These are phyloP conservation scores for Neonectria coccinea DNA, from an alignment of 2,329 filamentous ascomycete genomes.

Conservation along the genomic window DNA sequence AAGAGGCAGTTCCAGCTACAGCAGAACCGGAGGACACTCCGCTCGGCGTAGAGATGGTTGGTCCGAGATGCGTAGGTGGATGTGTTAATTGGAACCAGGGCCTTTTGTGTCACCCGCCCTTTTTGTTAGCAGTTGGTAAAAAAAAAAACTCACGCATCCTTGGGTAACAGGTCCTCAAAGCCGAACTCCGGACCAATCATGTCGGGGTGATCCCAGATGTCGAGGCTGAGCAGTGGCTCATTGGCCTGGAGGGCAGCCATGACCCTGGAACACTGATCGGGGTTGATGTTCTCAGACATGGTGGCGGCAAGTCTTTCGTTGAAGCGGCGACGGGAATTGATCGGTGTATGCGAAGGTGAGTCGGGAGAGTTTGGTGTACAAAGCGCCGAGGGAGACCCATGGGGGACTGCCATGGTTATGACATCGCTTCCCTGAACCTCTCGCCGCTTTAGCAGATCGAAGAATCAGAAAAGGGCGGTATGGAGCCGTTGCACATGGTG, in stretches of 20 bases:
- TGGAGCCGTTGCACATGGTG: background rate
- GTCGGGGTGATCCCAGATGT: conserved; percentile 1
- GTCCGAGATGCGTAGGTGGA: too few relatives aligned
- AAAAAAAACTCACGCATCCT: conserved; percentile 17
- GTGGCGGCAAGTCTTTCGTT: conserved; percentile 1
- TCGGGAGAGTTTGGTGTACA: background rate
- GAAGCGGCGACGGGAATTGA: conserved; percentile 15
- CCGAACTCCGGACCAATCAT: background rate
- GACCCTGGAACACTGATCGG: background rate
- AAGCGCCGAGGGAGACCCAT: background rate
- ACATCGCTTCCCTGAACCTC: background rate
- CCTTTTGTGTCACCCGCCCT: background rate
- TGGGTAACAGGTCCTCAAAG: conserved; percentile 1
- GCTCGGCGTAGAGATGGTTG: too few relatives aligned
- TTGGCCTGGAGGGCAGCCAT: background rate
- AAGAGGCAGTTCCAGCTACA: background rate
- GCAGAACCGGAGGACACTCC: background rate
- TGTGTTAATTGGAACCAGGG: too few relatives aligned
- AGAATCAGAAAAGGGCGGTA: background rate
- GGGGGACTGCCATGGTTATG: background rate
- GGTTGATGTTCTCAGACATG: conserved; percentile 13
- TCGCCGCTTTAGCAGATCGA: background rate
- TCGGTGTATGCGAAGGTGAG: background rate
- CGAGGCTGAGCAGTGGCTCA: background rate
- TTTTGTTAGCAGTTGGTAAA: conserved; percentile 21